Conservation (phyloP, 371 early-diverging fungal species). For the Mortierella polycephala region DNA sequence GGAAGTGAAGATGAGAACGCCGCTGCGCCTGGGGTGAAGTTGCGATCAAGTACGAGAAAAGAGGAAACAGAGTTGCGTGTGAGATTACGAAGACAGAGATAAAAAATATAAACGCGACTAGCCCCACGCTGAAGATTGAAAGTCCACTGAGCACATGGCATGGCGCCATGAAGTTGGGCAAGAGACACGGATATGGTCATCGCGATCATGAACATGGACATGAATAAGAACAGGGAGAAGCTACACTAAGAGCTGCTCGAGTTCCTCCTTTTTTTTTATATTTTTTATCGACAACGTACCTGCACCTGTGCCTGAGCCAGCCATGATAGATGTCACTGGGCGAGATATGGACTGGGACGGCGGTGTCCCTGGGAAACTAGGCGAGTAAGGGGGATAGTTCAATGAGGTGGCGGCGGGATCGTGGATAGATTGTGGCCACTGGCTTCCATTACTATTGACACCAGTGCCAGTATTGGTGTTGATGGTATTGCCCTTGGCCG, state of each 20-base stretch:
- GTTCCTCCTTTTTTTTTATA: background rate
- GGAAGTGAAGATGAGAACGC: conserved; percentile 27
- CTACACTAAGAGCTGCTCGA: background rate
- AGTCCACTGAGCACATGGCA: conserved; percentile 3
- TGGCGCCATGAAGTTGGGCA: background rate
- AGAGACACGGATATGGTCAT: background rate
- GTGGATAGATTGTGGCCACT: conserved; percentile 44
- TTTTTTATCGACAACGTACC: conserved; percentile 11
- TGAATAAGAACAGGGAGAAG: background rate
- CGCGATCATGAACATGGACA: background rate
- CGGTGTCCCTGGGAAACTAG: conserved; percentile 31
- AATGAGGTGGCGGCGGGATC: conserved; percentile 28
- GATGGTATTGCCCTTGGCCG: conserved; percentile 28
- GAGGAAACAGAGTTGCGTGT: background rate
- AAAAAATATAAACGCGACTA: background rate
- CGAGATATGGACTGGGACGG: conserved; percentile 12
- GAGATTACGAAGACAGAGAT: background rate
- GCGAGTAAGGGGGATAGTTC: conserved; percentile 38
- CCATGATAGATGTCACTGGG: conserved; percentile 20
- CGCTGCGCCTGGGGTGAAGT: conserved; percentile 6
- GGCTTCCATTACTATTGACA: conserved; percentile 18
- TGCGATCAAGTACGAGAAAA: background rate
- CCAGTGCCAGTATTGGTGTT: conserved; percentile 6
- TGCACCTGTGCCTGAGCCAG: conserved; percentile 21
- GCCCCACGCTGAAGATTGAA: background rate